Percentiles rank a stretch among this genome's conserved stretches.
These are phyloP conservation scores for Pestalotiopsis sp. DNA, from an alignment of 2,329 filamentous ascomycete species.

Conservation along the genomic window DNA sequence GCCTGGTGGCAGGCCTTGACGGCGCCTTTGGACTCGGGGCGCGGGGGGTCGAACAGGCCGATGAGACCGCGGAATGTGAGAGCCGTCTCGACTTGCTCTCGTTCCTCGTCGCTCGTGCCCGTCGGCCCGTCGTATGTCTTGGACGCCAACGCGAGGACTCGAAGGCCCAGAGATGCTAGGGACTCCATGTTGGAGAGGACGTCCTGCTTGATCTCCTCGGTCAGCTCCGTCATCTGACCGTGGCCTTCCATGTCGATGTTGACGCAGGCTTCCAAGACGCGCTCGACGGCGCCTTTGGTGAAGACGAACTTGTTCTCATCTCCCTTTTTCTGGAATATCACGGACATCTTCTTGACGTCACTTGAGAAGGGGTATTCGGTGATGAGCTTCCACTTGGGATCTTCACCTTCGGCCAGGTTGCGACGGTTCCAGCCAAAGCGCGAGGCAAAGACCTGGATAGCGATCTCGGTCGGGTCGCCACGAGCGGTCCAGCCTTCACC, in stretches of 20 bases:
- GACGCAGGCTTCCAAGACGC: constrained; percentile 63
- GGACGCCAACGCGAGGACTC: constrained; percentile 67
- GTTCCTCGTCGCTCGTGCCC: constrained; percentile 21
- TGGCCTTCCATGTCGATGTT: constrained; percentile 35
- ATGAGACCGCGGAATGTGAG: constrained; percentile 7
- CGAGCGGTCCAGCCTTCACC: constrained; percentile 57
- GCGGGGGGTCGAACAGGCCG: constrained; percentile 55
- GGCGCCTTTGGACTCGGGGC: constrained; percentile 58
- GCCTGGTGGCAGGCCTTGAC: constrained; percentile 55
- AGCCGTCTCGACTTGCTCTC: constrained; percentile 3
- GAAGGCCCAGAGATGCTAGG: constrained; percentile 59
- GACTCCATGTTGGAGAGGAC: constrained; percentile 65
- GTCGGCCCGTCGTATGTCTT: constrained; percentile 33
- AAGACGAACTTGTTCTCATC: constrained; percentile 38
- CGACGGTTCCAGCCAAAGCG: constrained; percentile 65
- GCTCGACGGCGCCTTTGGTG: constrained; percentile 69
- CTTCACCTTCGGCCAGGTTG: constrained; percentile 47
- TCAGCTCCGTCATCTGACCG: constrained; percentile 39
- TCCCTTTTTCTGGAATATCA: constrained; percentile 56
- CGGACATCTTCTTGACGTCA: constrained; percentile 74
- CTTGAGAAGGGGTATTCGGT: constrained; percentile 74
- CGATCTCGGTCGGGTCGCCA: constrained; percentile 71
- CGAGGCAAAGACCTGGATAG: constrained; percentile 71
- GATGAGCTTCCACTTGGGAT: constrained; percentile 55
- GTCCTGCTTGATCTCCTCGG: constrained; percentile 49